A percentile compares a stretch with the other conserved stretches of the same genome.
Conservation (phyloP, 257 asterid genomes). For the Forsythia viridissima region DNA sequence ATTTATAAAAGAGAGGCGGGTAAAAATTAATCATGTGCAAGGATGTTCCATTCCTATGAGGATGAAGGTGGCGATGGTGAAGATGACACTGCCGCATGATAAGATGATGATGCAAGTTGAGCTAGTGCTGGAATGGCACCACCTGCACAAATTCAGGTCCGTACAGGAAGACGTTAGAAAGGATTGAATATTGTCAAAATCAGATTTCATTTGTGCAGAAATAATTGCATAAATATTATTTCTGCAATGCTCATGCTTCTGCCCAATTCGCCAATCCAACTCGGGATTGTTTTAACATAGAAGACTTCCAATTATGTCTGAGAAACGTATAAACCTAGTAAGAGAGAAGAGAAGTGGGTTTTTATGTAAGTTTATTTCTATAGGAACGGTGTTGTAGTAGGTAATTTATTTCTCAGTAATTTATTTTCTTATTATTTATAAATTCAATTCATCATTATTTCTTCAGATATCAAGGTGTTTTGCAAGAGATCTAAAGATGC, state of each 20-base stretch:
- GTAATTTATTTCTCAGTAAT: background rate
- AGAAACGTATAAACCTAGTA: too few relatives aligned
- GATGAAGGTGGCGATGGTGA: constrained; percentile 54
- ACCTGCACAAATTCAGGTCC: constrained; percentile 52
- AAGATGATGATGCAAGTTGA: constrained; percentile 88
- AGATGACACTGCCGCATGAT: constrained; percentile 62
- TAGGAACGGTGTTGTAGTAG: background rate
- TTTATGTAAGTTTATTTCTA: background rate
- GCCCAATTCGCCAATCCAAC: background rate
- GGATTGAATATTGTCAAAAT: background rate
- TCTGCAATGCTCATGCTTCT: background rate
- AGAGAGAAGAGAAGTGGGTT: background rate
- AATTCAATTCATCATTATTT: background rate
- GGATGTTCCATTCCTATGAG: constrained; percentile 34
- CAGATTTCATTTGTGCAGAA: background rate
- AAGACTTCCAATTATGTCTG: background rate
- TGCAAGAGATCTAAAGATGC: constrained; percentile 7
- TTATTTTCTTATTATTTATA: background rate
- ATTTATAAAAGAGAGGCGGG: background rate
- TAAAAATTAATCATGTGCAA: background rate
- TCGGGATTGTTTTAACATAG: background rate
- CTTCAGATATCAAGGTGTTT: constrained; percentile 5
- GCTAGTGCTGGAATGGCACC: constrained; percentile 90
- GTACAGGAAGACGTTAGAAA: constrained; percentile 7
- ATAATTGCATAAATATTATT: background rate